These are phyloP conservation scores for Lachancea mirantina DNA, from an alignment of 805 yeast genomes.

Conservation along the genomic window DNA sequence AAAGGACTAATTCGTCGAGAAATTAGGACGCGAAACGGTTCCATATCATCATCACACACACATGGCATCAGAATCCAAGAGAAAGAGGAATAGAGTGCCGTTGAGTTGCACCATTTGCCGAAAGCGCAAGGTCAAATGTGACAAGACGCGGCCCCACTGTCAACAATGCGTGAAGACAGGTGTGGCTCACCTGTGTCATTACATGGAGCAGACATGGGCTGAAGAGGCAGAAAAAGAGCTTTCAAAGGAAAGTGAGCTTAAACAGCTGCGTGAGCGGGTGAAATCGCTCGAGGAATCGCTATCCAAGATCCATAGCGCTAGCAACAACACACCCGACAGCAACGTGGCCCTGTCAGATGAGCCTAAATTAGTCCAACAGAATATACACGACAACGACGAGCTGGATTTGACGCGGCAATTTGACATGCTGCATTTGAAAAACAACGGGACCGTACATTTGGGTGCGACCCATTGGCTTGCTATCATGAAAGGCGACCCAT, in stretches of 20 bases:
- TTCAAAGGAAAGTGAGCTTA: constrained; percentile 39
- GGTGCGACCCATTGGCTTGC: constrained; percentile 55
- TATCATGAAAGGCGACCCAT: constrained; percentile 52
- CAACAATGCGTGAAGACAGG: constrained; percentile 51
- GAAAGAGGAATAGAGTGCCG: constrained; percentile 43
- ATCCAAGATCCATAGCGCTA: constrained; percentile 21
- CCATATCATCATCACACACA: not conserved
- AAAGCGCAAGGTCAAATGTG: constrained; percentile 44
- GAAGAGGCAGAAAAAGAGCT: constrained; percentile 40
- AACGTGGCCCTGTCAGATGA: constrained; percentile 2
- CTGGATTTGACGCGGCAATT: constrained; percentile 37
- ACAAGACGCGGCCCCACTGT: constrained; percentile 48
- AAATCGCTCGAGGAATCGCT: constrained; percentile 45
- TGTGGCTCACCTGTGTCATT: constrained; percentile 50
- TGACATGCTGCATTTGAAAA: constrained; percentile 39
- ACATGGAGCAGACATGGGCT: constrained; percentile 58
- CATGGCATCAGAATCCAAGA: constrained; percentile 19
- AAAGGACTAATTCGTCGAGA: too few species aligned
- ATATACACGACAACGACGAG: constrained; percentile 29
- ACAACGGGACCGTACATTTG: constrained; percentile 38
- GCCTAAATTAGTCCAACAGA: constrained; percentile 5
- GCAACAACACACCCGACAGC: constrained; percentile 18
- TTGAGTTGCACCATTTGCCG: constrained; percentile 43
- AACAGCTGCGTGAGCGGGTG: constrained; percentile 52
- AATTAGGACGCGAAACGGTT: not conserved